Evolutionary conservation across 2,329 filamentous ascomycete species (phyloP).

Genomic region (Exophiala phaeomuriformis): DNA sequence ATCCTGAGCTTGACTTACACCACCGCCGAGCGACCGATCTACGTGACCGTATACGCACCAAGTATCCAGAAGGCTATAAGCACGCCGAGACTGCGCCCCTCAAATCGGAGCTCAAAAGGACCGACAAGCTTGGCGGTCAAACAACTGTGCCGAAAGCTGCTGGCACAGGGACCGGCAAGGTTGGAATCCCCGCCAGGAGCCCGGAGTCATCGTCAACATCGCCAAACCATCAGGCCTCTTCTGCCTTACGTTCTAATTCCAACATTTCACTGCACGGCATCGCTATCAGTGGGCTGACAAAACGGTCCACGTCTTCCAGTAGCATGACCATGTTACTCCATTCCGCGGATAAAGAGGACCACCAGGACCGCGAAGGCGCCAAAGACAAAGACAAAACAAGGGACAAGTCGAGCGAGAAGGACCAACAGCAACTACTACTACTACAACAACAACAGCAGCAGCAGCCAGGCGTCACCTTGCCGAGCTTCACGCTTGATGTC

Average conservation of each 20-base stretch:
- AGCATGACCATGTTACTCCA: slow-evolving; percentile 12
- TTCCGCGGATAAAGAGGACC: slow-evolving; percentile 5
- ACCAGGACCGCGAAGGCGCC: neutral
- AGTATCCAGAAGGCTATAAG: slow-evolving; percentile 51
- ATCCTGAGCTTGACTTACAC: slow-evolving; percentile 45
- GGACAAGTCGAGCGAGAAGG: slow-evolving; percentile 7
- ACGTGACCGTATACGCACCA: slow-evolving; percentile 55
- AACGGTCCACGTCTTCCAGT: slow-evolving; percentile 1
- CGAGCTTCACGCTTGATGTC: slow-evolving; percentile 23
- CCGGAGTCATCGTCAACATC: neutral
- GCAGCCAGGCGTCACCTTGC: slow-evolving; percentile 21
- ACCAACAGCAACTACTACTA: neutral
- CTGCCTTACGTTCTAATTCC: neutral
- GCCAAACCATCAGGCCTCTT: neutral
- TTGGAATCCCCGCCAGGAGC: neutral
- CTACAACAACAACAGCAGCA: neutral
- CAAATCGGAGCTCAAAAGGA: slow-evolving; percentile 22
- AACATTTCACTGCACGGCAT: slow-evolving; percentile 1
- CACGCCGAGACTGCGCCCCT: slow-evolving; percentile 36
- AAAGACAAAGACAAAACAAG: slow-evolving; percentile 14
- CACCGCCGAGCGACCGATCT: slow-evolving; percentile 52
- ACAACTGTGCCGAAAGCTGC: neutral
- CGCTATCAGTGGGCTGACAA: slow-evolving; percentile 1
- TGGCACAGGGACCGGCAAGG: no score
- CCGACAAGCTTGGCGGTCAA: slow-evolving; percentile 15